Evolutionary conservation across 176 grass and related monocot species (phyloP).

Genomic region (Aegilops tauschii): DNA sequence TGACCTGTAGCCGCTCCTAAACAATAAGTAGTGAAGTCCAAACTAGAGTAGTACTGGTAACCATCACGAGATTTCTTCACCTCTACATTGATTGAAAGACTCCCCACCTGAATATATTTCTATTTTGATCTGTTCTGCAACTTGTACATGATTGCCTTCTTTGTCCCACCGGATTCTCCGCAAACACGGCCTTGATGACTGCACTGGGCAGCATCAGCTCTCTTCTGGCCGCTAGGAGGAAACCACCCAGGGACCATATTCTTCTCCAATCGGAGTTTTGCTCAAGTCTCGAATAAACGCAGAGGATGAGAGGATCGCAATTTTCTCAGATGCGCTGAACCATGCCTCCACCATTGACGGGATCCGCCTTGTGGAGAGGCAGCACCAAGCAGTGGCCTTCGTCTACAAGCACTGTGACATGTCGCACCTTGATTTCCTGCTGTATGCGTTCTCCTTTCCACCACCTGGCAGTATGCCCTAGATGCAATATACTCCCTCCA

Average conservation of each 20-base stretch:
- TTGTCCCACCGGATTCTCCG: slow-evolving; percentile 85
- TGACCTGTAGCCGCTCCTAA: too few species aligned
- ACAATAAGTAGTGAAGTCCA: too few species aligned
- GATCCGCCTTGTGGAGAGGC: slow-evolving; percentile 60
- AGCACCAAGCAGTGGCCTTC: slow-evolving; percentile 59
- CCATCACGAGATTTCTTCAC: too few species aligned
- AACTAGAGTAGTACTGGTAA: too few species aligned
- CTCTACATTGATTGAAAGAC: too few species aligned
- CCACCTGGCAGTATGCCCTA: not conserved
- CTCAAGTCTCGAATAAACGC: not conserved
- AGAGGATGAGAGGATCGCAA: slow-evolving; percentile 46
- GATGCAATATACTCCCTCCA: too few species aligned
- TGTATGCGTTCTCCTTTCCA: slow-evolving; percentile 47
- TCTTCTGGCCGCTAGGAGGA: slow-evolving; percentile 43
- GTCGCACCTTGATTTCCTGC: slow-evolving; percentile 65
- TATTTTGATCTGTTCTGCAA: too few species aligned
- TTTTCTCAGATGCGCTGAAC: slow-evolving; percentile 89
- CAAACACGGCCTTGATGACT: slow-evolving; percentile 76
- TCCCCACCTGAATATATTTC: too few species aligned
- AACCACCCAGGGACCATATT: not conserved
- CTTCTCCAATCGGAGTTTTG: too few species aligned
- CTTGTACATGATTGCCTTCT: slow-evolving; percentile 71
- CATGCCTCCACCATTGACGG: slow-evolving; percentile 96
- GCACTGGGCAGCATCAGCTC: slow-evolving; percentile 68
- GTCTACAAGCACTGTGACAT: slow-evolving; percentile 86